These are phyloP conservation scores for Hypocreales sp. DNA, from an alignment of 2,329 filamentous ascomycete genomes.

Conservation along the genomic window DNA sequence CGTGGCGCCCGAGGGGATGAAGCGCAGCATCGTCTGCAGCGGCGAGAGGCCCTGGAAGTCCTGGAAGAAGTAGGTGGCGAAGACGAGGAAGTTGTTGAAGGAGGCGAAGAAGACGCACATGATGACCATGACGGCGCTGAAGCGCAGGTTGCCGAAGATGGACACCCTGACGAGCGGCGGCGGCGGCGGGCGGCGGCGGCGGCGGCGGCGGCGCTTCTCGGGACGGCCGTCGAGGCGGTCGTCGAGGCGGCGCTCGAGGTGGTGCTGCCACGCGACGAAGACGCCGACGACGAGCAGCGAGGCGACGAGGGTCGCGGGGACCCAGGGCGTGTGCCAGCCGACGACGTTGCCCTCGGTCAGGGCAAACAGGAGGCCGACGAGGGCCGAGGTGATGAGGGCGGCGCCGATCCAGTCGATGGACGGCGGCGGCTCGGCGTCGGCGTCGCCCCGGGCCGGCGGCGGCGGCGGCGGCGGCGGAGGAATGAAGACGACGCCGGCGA, in stretches of 20 bases:
- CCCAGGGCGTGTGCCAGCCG: constrained; percentile 50
- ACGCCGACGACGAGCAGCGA: constrained; percentile 37
- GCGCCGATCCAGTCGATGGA: constrained; percentile 54
- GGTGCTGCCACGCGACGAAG: constrained; percentile 47
- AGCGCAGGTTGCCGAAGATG: constrained; percentile 42
- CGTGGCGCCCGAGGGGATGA: constrained; percentile 47
- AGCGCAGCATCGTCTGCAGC: constrained; percentile 53
- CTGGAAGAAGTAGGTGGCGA: constrained; percentile 56
- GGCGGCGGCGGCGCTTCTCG: no score
- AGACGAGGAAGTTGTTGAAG: constrained; percentile 55
- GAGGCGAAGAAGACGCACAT: constrained; percentile 51
- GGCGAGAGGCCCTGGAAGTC: constrained; percentile 45
- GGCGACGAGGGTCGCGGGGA: constrained; percentile 42
- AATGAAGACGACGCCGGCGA: constrained; percentile 43
- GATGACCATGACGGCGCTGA: constrained; percentile 47
- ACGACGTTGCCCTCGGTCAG: constrained; percentile 55
- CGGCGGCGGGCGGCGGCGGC: constrained; percentile 5
- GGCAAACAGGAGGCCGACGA: constrained; percentile 49
- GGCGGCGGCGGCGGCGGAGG: constrained; percentile 26
- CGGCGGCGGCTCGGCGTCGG: constrained; percentile 14
- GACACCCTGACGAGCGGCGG: constrained; percentile 52
- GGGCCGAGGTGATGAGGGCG: constrained; percentile 42
- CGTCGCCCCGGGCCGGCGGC: constrained; percentile 52
- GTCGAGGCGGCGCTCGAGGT: constrained; percentile 13
- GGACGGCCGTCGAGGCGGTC: constrained; percentile 1